Evolutionary conservation across 192 early-diverging fungal genomes (phyloP), one percentile per base, ranked within the genome.

Genomic region (Backusella sp.): DNA sequence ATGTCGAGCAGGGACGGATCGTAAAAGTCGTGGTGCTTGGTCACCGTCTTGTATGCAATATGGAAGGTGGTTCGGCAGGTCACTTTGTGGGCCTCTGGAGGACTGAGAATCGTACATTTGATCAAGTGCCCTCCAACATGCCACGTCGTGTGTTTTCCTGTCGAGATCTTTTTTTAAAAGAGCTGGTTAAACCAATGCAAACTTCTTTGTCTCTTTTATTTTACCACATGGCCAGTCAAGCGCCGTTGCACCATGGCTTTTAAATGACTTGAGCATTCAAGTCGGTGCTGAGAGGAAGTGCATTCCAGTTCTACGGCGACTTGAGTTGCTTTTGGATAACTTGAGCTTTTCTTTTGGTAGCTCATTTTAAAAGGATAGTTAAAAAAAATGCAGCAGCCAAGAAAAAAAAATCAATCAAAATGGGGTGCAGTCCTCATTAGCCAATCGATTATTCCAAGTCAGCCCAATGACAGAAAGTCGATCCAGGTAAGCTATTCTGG

Each of bases 241-340:
- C 66, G 66, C 6, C 66, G 66, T 7, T 68, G 28, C 19, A 68
- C 17, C 66, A 68, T 68, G 7, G 66, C 66, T n/a, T 32, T 68
- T 35, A 35, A 36, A 32, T 36, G 32, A 21, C 17, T 19, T 35
- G 9, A 36, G 28, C 66, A 34, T 35, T 68, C 66, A 12, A 68
- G 35, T 68, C 28, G 32, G 4, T 68, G 28, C 21, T 32, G 1
- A 17, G 35, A 32, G 19, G 66, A 68, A 36, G 36, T 28, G n/a
- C 66, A 32, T n/a, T 68, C 66, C 15, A 68, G 7, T 35, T 35
- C 32, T 68, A 68, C 66, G 2, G 32, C 14, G 2, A 68, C 17
- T 68, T 35, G 6, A n/a, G 66, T 35, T 68, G 66, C 66, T 35
- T 35, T 19, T 68, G 56, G 56, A 26, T 36, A 32, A 35, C 14